Evolutionary conservation across 306 rosid species (phyloP).

Genomic region (Cucumis melo): DNA sequence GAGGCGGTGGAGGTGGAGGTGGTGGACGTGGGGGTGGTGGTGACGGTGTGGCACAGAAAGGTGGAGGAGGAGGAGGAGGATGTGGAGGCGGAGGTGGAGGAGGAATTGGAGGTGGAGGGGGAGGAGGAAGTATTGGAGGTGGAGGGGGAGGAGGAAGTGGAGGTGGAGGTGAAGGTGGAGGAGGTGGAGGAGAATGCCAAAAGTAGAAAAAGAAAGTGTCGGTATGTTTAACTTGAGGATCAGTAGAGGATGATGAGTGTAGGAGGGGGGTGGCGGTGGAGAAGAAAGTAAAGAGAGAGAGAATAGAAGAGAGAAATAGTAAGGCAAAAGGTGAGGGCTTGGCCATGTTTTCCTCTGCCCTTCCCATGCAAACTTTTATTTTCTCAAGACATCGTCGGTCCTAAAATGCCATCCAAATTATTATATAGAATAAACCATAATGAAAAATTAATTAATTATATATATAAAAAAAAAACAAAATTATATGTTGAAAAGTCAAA

Average conservation of each 20-base stretch:
- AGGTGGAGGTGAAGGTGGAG: background rate
- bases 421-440: background rate
- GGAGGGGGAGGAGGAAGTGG: background rate
- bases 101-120: background rate
- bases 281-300: constrained; percentile 5
- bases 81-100: constrained; percentile 10
- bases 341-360: background rate
- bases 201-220: background rate
- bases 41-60: background rate
- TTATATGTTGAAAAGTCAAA: background rate
- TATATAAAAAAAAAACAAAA: background rate
- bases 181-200: background rate
- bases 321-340: background rate
- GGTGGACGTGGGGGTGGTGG: background rate
- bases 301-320: background rate
- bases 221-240: background rate
- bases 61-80: background rate
- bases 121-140: constrained; percentile 22
- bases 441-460: too few relatives aligned
- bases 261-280: too few relatives aligned
- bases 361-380: background rate
- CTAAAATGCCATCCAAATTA: background rate
- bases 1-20: background rate
- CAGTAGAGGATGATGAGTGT: too few relatives aligned
- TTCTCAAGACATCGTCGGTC: background rate